Base-by-base conservation (phyloP, 345 rosid genomes). In the Citrus medica region DNA sequence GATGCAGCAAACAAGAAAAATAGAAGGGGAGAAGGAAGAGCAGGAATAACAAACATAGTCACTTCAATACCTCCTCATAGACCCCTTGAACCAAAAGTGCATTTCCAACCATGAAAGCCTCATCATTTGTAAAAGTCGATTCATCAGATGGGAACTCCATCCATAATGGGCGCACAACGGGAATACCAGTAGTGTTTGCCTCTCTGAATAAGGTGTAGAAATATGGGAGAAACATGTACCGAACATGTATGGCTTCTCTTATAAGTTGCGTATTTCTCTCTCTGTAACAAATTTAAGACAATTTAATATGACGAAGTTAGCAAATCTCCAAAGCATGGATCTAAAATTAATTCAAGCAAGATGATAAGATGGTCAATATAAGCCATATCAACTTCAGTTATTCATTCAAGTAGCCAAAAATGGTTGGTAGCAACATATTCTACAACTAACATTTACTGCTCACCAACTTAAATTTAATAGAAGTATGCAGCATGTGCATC, bases 101-200 rank as follows among this genome's bases (percentile, higher is more conserved):
- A 82, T 83, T 84, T 75, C 99, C 99, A 72, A 97, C 93, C 99
- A 97, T 94, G 88, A 97, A 97, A 53, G 98, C 94, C 82, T 97
- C 99, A 67, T 94, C 99, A 53, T 91, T 97, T 77, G 73, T 84
- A 81, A 92, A 94, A 78, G 98, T 89, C 71, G 86, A 86, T 86
- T 93, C 94, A 71, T 97, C 99, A 59, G 84, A 87, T 51, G 99
- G 97, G 85, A 97, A 94, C 87, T 97, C 99, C 99, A 97, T 97
- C 99, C 99, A 97, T 79, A 97, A 73, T 42, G 99, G 98, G 22
- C 98, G 98, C 66, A 85, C 62, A 66, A 97, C 90, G 30, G 99
- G 98, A 82, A 90, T 80, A 79, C 99, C 99, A 16, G 84, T 93
- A 21, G 86, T 69, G 58, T 97, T 97, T 86, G 99, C 94, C 90